Conservation (phyloP, 2,329 filamentous ascomycete genomes). For the Sporothrix variecibatus region DNA sequence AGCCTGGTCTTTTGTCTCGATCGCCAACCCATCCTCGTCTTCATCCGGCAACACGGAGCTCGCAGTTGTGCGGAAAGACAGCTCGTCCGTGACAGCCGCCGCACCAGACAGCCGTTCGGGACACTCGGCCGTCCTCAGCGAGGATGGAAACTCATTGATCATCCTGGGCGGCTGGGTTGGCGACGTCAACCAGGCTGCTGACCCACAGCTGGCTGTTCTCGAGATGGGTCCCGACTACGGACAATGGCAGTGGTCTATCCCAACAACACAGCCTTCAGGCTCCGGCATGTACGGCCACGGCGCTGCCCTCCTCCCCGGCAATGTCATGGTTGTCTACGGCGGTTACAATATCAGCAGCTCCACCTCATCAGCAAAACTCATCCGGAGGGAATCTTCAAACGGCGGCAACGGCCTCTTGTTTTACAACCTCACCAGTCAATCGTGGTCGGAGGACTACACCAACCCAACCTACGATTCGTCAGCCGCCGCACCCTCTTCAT, state of each 20-base stretch:
- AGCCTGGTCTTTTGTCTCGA: slow-evolving; percentile 78
- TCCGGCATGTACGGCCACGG: slow-evolving; percentile 63
- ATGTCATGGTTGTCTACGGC: slow-evolving; percentile 68
- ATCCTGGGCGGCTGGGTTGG: slow-evolving; percentile 93
- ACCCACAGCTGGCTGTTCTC: slow-evolving; percentile 78
- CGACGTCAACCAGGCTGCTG: slow-evolving; percentile 70
- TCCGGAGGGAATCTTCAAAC: slow-evolving; percentile 32
- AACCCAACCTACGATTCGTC: slow-evolving; percentile 41
- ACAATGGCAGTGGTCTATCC: slow-evolving; percentile 71
- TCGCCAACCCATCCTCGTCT: slow-evolving; percentile 45
- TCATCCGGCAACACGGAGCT: slow-evolving; percentile 55
- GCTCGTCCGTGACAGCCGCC: not conserved
- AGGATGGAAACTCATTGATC: slow-evolving; percentile 75
- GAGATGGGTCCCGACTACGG: slow-evolving; percentile 74
- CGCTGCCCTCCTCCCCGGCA: slow-evolving; percentile 63
- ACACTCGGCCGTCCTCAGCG: slow-evolving; percentile 78
- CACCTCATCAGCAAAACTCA: slow-evolving; percentile 5
- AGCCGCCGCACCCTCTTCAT: slow-evolving; percentile 16
- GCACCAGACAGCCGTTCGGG: slow-evolving; percentile 72
- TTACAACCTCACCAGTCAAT: slow-evolving; percentile 59
- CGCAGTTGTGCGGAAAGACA: slow-evolving; percentile 38
- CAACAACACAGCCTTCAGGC: slow-evolving; percentile 50
- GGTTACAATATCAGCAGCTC: slow-evolving; percentile 53
- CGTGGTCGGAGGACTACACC: slow-evolving; percentile 54
- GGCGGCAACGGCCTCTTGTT: slow-evolving; percentile 41